Evolutionary conservation across 169 alveolate species (phyloP), one percentile per base, ranked within the genome.

Genomic region (Babesia sp.): DNA sequence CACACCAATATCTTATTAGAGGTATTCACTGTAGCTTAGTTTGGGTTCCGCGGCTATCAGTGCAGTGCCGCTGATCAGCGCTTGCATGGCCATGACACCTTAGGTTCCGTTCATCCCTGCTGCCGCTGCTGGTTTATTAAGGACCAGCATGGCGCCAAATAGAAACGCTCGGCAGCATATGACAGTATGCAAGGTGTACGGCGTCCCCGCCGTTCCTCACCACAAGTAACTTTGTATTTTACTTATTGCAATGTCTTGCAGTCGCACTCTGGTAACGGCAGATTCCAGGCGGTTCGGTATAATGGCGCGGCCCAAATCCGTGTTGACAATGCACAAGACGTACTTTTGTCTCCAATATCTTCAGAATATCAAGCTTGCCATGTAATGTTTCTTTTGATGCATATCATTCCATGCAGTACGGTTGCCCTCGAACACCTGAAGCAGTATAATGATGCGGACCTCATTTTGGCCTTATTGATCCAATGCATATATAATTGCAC

Each of bases 401-500:
- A 14, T n/a, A 12, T 28, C 34, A 64, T 64, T 1, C n/a, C 12
- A 0, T 26, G 61, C 74, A 64, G 74, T 5, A 7, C 42, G 39
- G 50, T 64, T 6, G 74, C 74, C n/a, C 51, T 64, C n/a, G 74
- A 64, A 2, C 74, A 64, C 74, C 53, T 64, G 55, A 48, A 64
- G 48, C 59, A 64, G 39, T 26, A 36, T 37, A 39, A 3, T 1
- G 74, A 64, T 45, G 39, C 34, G 28, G 74, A 64, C 50, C 61
- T 64, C 28, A 28, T 64, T 8, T 24, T 64, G 50, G 28, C 53
- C 36, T 51, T 46, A 7, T 31, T 50, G 51, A 44, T 64, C 55
- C 55, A 64, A 36, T 7, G 51, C 48, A 8, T 22, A 2, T 46
- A 55, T 34, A 48, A 33, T n/a, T 14, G 31, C 51, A n/a, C 28